Base-by-base conservation (phyloP, 2,329 filamentous ascomycete species). In the Aspergillus proliferans region DNA sequence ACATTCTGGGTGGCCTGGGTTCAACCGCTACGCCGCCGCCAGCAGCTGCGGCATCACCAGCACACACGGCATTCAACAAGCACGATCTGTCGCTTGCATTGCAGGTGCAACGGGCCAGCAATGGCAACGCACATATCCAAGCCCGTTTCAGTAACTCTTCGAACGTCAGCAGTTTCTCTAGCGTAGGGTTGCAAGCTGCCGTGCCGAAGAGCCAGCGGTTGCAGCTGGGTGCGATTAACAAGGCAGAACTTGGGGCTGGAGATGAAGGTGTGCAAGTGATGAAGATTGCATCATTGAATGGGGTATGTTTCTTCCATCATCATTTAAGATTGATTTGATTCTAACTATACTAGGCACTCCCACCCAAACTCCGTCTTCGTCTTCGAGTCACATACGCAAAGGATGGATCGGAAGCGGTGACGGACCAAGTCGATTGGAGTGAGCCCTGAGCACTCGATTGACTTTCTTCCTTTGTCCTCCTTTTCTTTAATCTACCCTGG, bases 201-300 rank as follows among this genome's bases (percentile, higher is more conserved):
- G 93, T 98, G 47, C 93, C 93, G 7, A 98, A 97, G 73, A 89
- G 87, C 41, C 93, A 98, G 72, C 95, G 93, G 68, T 73, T 98
- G 61, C 90, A 96, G 66, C 74, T 98, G 56, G 86, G 94, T 67
- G 88, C 86, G 50, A 95, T 98, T 57, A 95, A 88, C 57, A 88
- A 82, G 56, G 74, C 84, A 4, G 88, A 94, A 28, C 67, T 98
- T 40, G 82, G 76, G 10, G 82, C 84, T 6, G 88, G 88, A 12
- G 82, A 85, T 39, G 90, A 95, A 65, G 92, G 90, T 14, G 90
- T 86, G 52, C 93, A 97, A 72, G 79, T 84, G 62, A 95, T 98
- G 88, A 86, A 88, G 64, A 83, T 98, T 52, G 82, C 82, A 51
- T 85, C 88, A 54, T 85, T 88, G 58, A 90, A 85, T 72, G 93